Base-by-base conservation (phyloP, 306 rosid species). In the Prunus mongolica region DNA sequence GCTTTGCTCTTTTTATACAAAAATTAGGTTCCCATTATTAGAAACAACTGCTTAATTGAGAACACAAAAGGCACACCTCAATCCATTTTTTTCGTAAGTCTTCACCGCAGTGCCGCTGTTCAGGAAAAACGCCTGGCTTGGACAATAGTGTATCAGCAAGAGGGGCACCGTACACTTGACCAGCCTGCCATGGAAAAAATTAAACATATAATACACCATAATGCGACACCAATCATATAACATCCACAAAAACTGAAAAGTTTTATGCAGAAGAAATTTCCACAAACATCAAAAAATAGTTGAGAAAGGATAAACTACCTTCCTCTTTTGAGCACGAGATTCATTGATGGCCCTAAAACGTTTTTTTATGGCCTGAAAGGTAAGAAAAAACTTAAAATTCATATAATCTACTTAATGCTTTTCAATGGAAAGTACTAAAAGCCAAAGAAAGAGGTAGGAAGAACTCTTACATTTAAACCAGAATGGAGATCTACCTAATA, bases 281-380 rank as follows among this genome's bases (percentile, higher is more conserved):
- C 32, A 30, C 38, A 63, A 28, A 66, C 65, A 61, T 71, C 63
- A 73, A 69, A 75, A n/a, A 44, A 61, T 41, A 45, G 51, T 46
- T 69, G 55, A 56, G 65, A 71, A 30, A 68, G 57, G 71, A 64
- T 57, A 76, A 81, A 81, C 78, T 78, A 94, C 98, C 98, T 95
- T 95, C 82, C 98, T 73, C 85, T 95, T 95, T 77, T 90, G 92
- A 86, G 90, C 97, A 77, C 97, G 97, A 77, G 98, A 92, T 80
- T 92, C 97, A 88, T 95, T 95, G 64, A 92, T 92, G 82, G 97
- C 97, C 84, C 98, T 89, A 8, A 88, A 86, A 79, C 92, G 90
- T 82, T 87, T 92, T 76, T 89, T 92, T 50, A 92, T 86, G 19
- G 97, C 95, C 98, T 95, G 88, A 49, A 88, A 79, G 82, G 11